These are phyloP conservation scores for Ophiostoma ulmi DNA, from an alignment of 2,329 filamentous ascomycete species.

Conservation along the genomic window DNA sequence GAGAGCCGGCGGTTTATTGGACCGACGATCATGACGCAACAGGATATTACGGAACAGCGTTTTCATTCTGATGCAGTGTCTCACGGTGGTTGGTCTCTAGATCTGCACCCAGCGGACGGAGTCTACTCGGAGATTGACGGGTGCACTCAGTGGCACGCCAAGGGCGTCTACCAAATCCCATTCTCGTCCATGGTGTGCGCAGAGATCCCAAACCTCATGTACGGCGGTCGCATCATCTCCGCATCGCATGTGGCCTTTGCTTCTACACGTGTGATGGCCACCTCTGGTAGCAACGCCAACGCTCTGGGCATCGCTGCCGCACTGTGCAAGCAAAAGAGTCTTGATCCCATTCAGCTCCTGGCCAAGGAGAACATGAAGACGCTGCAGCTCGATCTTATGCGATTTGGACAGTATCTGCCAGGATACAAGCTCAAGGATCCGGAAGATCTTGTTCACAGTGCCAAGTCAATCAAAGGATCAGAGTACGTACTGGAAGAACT, in stretches of 20 bases:
- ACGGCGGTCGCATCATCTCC: conserved; percentile 31
- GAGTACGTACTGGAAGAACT: conserved; percentile 27
- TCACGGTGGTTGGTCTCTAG: conserved; percentile 30
- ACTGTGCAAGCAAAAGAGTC: conserved; percentile 27
- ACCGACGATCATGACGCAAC: conserved; percentile 30
- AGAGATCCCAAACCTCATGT: conserved; percentile 30
- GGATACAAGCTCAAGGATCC: conserved; percentile 30
- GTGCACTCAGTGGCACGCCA: conserved; percentile 30
- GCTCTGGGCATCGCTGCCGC: conserved; percentile 29
- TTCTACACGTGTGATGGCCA: conserved; percentile 31
- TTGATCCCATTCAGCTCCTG: conserved; percentile 28
- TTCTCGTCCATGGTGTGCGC: conserved; percentile 31
- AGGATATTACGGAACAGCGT: conserved; percentile 31
- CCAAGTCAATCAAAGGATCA: conserved; percentile 20
- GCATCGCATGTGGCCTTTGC: conserved; percentile 30
- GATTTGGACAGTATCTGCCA: conserved; percentile 30
- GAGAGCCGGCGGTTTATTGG: conserved; percentile 30
- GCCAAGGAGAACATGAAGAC: conserved; percentile 29
- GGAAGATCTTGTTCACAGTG: conserved; percentile 26
- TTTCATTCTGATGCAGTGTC: conserved; percentile 30
- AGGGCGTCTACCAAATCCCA: conserved; percentile 30
- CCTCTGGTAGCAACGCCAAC: conserved; percentile 29
- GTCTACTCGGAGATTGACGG: conserved; percentile 31
- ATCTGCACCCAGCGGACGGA: conserved; percentile 31
- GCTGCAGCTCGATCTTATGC: conserved; percentile 30